These are phyloP conservation scores for Plasmodium sp. DNA, from an alignment of 169 alveolate species.

Conservation along the genomic window DNA sequence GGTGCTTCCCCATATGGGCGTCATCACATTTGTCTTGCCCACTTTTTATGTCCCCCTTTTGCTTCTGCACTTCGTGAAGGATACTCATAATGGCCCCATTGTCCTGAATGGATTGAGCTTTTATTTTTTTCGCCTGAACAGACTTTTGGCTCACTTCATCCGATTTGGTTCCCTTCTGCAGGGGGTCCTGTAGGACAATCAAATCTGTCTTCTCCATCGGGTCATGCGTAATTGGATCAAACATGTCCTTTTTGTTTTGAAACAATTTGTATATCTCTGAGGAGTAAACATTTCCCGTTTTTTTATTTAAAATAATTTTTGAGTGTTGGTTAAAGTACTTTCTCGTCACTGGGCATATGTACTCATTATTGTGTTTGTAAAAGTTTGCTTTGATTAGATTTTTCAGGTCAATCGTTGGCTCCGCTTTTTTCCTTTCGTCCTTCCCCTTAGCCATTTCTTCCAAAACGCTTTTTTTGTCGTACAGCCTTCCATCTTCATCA, in stretches of 20 bases:
- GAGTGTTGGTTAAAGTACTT: slow-evolving; percentile 91
- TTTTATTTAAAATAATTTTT: slow-evolving; percentile 90
- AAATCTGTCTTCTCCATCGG: slow-evolving; percentile 76
- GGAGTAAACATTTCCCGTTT: slow-evolving; percentile 92
- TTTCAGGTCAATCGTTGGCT: slow-evolving; percentile 70
- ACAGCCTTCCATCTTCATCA: slow-evolving; percentile 71
- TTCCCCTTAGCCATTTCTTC: slow-evolving; percentile 31
- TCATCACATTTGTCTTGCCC: background rate
- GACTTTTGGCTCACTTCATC: slow-evolving; percentile 21
- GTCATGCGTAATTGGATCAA: slow-evolving; percentile 74
- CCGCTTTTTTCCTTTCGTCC: slow-evolving; percentile 1
- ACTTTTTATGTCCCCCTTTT: slow-evolving; percentile 24
- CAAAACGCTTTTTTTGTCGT: slow-evolving; percentile 67
- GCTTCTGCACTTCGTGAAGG: slow-evolving; percentile 50
- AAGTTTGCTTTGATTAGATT: slow-evolving; percentile 92
- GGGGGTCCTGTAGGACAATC: slow-evolving; percentile 82
- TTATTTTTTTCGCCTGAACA: slow-evolving; percentile 50
- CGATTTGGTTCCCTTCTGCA: slow-evolving; percentile 14
- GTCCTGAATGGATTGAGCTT: slow-evolving; percentile 42
- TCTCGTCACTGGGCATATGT: slow-evolving; percentile 93
- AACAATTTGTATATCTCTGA: slow-evolving; percentile 77
- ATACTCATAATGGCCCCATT: slow-evolving; percentile 62
- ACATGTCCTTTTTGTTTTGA: slow-evolving; percentile 69
- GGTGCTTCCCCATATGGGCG: background rate
- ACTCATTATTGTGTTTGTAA: slow-evolving; percentile 85